Base-by-base conservation (phyloP, 2,329 filamentous ascomycete genomes). In the Nothophoma quercina region DNA sequence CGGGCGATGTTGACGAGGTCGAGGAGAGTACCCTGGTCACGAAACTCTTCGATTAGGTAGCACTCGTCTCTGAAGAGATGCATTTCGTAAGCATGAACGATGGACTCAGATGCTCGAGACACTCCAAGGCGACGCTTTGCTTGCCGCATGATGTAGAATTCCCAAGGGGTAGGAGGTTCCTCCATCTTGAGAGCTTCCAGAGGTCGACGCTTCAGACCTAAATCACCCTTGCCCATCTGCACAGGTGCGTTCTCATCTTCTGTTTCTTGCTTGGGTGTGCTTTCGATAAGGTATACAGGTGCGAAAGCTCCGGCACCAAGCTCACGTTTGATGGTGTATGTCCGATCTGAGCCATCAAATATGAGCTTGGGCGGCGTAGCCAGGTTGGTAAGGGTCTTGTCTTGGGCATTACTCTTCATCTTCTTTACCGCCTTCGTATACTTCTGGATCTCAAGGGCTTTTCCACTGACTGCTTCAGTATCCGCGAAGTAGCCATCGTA, bases 111-210 rank as follows among this genome's bases (percentile, higher is more conserved):
- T 0, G 89, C 88, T 12, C 93, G 87, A 7, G 76, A 84, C 1
- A 88, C 82, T 0, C 88, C 88, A 0, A 99, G 81, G 1, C 95
- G 89, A 18, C 84, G 79, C 59, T 93, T 90, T 1, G 90, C 86
- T 48, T 91, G 85, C 1, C 91, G 88, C 79, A 98, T 91, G 75
- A 99, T 96, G 76, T 96, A 90, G 70, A 98, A 99, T 70, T 99
- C 95, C 95, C 95, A 99, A 0, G 90, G 83, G 4, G 87, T 89
- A 0, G 93, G 90, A 0, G 93, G 91, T 25, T 89, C 85, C 76
- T 99, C 95, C 86, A 96, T 93, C 76, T 99, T 99, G 63, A 99
- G 81, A 1, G 95, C 95, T 74, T 97, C 92, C 4, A 95, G 81
- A 1, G 79, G 59, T 34, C 79, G 78, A 33, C 89, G 85, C 26